phyloP scores from a whole-genome alignment of 371 early-diverging fungal species.

The Apophysomyces variabilis region DNA sequence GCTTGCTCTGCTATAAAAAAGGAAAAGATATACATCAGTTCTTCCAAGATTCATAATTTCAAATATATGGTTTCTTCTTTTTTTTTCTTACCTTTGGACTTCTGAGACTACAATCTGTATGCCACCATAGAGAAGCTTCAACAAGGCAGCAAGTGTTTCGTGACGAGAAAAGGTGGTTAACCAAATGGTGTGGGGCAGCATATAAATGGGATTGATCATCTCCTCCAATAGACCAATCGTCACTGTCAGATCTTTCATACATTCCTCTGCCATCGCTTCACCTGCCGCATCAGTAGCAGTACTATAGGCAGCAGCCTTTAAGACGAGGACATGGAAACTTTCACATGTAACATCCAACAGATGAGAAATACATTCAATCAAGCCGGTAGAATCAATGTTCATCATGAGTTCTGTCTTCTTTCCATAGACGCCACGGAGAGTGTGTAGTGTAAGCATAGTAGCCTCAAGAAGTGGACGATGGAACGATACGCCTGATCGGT shows the following conservation, averaged over 20 bases:
- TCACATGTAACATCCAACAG: constrained; percentile 33
- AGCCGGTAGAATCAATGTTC: constrained; percentile 4
- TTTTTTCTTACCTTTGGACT: constrained; percentile 36
- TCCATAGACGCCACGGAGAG: constrained; percentile 28
- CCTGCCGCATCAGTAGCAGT: constrained; percentile 22
- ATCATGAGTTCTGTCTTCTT: constrained; percentile 2
- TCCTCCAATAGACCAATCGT: constrained; percentile 37
- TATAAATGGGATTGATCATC: constrained; percentile 35
- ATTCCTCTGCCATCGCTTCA: constrained; percentile 27
- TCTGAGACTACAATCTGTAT: constrained; percentile 36
- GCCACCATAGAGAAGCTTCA: constrained; percentile 36
- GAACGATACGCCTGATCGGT: constrained; percentile 30
- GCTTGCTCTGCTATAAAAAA: neutral
- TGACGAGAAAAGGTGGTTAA: constrained; percentile 24
- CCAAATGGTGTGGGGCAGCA: constrained; percentile 27
- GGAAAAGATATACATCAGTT: neutral
- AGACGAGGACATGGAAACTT: constrained; percentile 38
- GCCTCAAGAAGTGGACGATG: constrained; percentile 48
- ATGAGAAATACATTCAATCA: constrained; percentile 14
- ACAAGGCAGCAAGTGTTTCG: constrained; percentile 31
- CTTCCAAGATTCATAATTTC: neutral
- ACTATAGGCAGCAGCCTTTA: constrained; percentile 31
- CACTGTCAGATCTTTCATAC: constrained; percentile 45
- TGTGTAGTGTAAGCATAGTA: constrained; percentile 35
- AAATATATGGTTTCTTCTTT: neutral